Conservation (phyloP, 176 grass and related monocot species). For the Aegilops speltoides region DNA sequence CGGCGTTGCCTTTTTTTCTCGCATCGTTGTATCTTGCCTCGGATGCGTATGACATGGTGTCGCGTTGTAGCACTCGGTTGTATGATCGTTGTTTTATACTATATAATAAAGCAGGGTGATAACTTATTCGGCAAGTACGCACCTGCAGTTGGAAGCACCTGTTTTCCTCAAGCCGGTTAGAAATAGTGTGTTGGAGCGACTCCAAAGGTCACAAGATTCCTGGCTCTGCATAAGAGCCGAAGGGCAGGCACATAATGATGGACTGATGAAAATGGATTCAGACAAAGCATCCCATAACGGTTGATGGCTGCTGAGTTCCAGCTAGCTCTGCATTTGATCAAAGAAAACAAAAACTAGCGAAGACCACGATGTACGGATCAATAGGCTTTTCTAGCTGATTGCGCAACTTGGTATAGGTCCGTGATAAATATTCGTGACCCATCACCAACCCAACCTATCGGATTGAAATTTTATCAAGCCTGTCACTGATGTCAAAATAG, state of each 20-base stretch:
- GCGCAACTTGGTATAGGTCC: neutral
- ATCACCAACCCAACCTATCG: too few relatives aligned
- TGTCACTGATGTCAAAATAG: too few relatives aligned
- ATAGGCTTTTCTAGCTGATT: neutral
- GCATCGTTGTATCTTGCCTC: too few relatives aligned
- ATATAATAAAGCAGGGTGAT: too few relatives aligned
- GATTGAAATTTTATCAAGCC: too few relatives aligned
- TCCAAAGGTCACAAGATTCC: slow-evolving; percentile 12
- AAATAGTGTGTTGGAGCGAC: neutral
- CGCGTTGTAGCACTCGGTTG: too few relatives aligned
- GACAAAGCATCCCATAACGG: neutral
- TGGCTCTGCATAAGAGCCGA: slow-evolving; percentile 12
- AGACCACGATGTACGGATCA: neutral
- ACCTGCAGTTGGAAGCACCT: neutral
- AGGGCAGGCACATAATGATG: neutral
- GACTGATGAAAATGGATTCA: neutral
- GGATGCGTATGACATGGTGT: too few relatives aligned
- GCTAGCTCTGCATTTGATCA: slow-evolving; percentile 7
- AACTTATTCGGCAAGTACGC: too few relatives aligned
- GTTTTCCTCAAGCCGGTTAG: neutral
- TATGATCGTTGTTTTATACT: too few relatives aligned
- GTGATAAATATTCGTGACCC: neutral
- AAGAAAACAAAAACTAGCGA: neutral
- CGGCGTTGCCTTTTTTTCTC: too few relatives aligned
- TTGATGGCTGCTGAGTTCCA: slow-evolving; percentile 15